Evolutionary conservation across 306 rosid genomes (phyloP).

Genomic region (Bauhinia variegata): DNA sequence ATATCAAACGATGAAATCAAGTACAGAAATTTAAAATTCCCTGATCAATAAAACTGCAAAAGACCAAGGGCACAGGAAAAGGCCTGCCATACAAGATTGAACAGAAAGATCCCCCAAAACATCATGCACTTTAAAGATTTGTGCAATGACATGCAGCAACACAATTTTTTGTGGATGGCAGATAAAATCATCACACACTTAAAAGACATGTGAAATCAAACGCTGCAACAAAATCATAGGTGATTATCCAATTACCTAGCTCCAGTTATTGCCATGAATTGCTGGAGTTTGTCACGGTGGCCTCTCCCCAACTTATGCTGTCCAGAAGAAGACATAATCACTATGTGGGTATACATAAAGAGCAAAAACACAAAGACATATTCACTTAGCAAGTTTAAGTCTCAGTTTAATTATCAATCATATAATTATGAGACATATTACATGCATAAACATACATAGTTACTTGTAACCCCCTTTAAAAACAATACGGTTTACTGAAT

Average conservation of each 20-base stretch:
- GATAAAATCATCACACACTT: background rate
- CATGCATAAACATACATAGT: background rate
- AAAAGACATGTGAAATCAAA: slow-evolving; percentile 7
- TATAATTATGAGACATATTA: too few species aligned
- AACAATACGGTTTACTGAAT: background rate
- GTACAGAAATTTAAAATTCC: too few species aligned
- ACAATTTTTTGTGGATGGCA: background rate
- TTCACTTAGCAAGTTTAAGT: background rate
- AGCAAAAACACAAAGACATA: background rate
- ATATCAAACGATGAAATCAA: background rate
- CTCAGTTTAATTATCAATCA: background rate
- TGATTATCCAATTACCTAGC: slow-evolving; percentile 64
- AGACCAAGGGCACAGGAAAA: too few species aligned
- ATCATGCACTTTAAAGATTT: too few species aligned
- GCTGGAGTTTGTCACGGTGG: slow-evolving; percentile 94
- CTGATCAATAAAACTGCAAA: too few species aligned
- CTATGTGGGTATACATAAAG: background rate
- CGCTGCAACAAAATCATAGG: slow-evolving; percentile 14
- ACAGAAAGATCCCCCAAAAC: too few species aligned
- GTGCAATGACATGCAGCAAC: background rate
- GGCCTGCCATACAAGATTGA: too few species aligned
- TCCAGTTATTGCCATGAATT: slow-evolving; percentile 88
- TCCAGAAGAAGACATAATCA: slow-evolving; percentile 35
- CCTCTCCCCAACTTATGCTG: slow-evolving; percentile 95
- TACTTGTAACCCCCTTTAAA: background rate